Evolutionary conservation across 2,329 filamentous ascomycete species (phyloP), one percentile per base, ranked within the genome.

Genomic region (Claviceps spartinae): DNA sequence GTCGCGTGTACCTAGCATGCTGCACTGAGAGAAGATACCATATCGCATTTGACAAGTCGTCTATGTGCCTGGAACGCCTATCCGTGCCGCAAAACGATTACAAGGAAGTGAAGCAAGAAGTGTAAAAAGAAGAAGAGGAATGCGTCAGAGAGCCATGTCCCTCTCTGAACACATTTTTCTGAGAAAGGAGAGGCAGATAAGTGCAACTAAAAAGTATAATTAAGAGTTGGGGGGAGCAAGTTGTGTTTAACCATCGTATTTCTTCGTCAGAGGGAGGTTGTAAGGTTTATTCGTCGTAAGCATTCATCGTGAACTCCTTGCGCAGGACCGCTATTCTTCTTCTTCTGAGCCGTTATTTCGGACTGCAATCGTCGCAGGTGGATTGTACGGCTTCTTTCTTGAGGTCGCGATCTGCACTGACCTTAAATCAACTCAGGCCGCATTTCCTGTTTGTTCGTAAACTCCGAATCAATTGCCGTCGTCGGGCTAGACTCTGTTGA

Each of bases 181-280:
- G 13, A 18, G 5, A 52, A 26, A 14, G 16, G 22, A 43, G n/a
- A 8, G 16, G 14, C n/a, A 46, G 4, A 42, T 2, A n/a, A n/a
- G 20, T 9, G n/a, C 14, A 16, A 36, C 40, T 20, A 26, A 18
- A 41, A 11, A 26, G 42, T 24, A 24, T 8, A 37, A 49, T 30
- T 8, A 42, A 49, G 34, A 46, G 22, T 37, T 34, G 44, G 26
- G 4, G 20, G 43, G 48, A 47, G 51, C 43, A 44, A 43, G n/a
- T 38, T 34, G 16, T 40, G 47, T 53, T 26, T 53, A 53, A 38
- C 42, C 34, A 18, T 47, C 42, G 47, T 43, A 48, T 50, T 22
- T 53, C 47, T 37, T 53, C 51, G 26, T 50, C 41, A 5, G 30
- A 41, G 36, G 22, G 26, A 43, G 43, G 7, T 46, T 46, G 9